phyloP scores from a whole-genome alignment of 371 early-diverging fungal genomes.

The Saksenaea vasiformis region DNA sequence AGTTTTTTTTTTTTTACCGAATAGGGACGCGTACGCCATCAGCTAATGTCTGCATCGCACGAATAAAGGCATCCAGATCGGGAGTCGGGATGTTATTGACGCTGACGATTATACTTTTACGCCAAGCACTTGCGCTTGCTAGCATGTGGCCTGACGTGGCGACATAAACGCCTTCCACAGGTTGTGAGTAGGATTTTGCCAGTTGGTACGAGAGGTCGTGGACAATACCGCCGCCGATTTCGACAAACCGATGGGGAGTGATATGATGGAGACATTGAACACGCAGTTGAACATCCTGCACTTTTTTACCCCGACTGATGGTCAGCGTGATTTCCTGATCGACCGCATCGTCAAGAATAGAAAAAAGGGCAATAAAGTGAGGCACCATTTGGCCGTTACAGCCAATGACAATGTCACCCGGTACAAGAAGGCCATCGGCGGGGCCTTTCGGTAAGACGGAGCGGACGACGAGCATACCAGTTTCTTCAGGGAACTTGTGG shows the following conservation, averaged over 20 bases:
- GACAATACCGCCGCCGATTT: conserved; percentile 84
- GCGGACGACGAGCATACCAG: conserved; percentile 77
- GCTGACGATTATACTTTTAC: conserved; percentile 66
- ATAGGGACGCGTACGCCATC: conserved; percentile 82
- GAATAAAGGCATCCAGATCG: conserved; percentile 75
- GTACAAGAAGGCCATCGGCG: conserved; percentile 61
- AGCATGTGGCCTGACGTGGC: conserved; percentile 75
- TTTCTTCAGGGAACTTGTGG: conserved; percentile 59
- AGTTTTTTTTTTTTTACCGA: conserved; percentile 25
- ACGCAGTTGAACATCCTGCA: conserved; percentile 48
- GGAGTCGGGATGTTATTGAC: conserved; percentile 77
- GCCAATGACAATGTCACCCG: conserved; percentile 72
- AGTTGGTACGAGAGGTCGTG: conserved; percentile 86
- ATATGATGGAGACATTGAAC: conserved; percentile 81
- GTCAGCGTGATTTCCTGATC: conserved; percentile 57
- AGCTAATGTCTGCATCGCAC: conserved; percentile 66
- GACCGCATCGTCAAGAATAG: conserved; percentile 68
- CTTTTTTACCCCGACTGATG: conserved; percentile 72
- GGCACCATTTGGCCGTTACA: conserved; percentile 66
- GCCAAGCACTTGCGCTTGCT: conserved; percentile 64
- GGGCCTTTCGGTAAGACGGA: conserved; percentile 75
- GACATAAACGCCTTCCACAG: conserved; percentile 80
- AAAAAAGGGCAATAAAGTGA: conserved; percentile 71
- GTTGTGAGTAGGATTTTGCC: conserved; percentile 73
- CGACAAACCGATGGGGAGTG: conserved; percentile 73